Evolutionary conservation across 2,329 filamentous ascomycete genomes (phyloP), one percentile per base, ranked within the genome.

Genomic region (Apiospora rasikravindrae): DNA sequence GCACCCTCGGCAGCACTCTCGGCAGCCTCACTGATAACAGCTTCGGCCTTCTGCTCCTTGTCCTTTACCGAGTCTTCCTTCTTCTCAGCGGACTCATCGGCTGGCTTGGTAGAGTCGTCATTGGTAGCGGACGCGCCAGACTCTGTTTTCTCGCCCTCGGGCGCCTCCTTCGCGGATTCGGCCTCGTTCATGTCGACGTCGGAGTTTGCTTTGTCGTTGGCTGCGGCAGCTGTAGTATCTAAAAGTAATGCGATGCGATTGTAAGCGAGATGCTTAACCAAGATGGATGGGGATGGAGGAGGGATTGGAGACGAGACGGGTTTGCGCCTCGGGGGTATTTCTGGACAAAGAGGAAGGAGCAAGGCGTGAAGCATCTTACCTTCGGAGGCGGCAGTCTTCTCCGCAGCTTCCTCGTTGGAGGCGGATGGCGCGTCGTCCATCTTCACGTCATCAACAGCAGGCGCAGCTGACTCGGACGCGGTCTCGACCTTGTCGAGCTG

Each of bases 381-480:
- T 61, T 71, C 45, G 26, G 70, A 26, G 29, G 71, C 73, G 64
- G 71, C 67, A 11, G 70, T 29, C 70, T 73, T 71, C 57, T 70
- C 71, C 29, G 73, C 61, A 67, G 72, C 69, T 68, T 72, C 49
- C 51, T 74, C 66, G n/a, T 75, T 71, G 51, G 75, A 22, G 51
- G 78, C 76, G 51, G 77, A 70, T 74, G 78, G 77, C 77, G 76
- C 78, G 72, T 75, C 77, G 40, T 69, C 70, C 66, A 61, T 71
- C 70, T 71, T 70, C 44, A 68, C 70, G 68, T 75, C 74, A 74
- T 77, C 47, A 53, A n/a, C 66, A 37, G 70, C 44, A 37, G 70
- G 44, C 64, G 71, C 53, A 66, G 69, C 69, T 47, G 71, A 40
- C 67, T 49, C 71, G 53, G 71, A 67, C 71, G 67, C 73, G 68